Evolutionary conservation across 805 yeast genomes (phyloP).

Genomic region (Zygosaccharomyces kombuchaensis): DNA sequence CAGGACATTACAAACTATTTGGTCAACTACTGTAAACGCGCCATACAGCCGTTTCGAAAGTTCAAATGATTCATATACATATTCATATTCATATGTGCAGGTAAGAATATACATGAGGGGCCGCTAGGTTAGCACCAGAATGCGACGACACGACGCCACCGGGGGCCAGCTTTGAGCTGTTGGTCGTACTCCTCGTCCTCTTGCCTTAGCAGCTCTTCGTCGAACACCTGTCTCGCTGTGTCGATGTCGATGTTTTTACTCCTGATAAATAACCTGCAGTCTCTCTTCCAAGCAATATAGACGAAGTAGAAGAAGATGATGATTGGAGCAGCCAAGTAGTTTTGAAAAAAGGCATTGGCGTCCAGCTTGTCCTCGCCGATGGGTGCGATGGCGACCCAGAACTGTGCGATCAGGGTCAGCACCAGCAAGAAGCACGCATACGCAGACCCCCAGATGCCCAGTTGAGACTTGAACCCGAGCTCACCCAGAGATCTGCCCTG

Average conservation of each 20-base stretch:
- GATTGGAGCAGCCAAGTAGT: conserved; percentile 46
- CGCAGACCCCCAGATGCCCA: conserved; percentile 51
- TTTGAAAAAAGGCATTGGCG: conserved; percentile 44
- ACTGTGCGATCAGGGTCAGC: conserved; percentile 53
- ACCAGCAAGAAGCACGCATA: conserved; percentile 47
- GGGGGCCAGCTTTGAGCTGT: conserved; percentile 29
- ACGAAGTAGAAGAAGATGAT: conserved; percentile 41
- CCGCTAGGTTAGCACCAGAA: conserved; percentile 32
- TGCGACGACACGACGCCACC: conserved; percentile 25
- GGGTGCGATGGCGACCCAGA: conserved; percentile 64
- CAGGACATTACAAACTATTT: background rate
- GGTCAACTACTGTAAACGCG: background rate
- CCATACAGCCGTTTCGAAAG: background rate
- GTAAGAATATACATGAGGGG: background rate
- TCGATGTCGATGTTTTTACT: conserved; percentile 32
- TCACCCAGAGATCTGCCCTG: conserved; percentile 51
- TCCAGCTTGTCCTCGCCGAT: conserved; percentile 34
- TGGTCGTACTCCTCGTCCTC: conserved; percentile 33
- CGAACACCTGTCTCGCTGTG: conserved; percentile 32
- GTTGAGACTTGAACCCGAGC: conserved; percentile 49
- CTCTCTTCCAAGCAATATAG: conserved; percentile 45
- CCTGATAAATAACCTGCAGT: conserved; percentile 38
- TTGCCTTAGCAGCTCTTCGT: conserved; percentile 33
- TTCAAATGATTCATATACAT: conserved; percentile 5
- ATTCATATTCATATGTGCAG: conserved; percentile 1